These are phyloP conservation scores for Filosporella fistucella DNA, from an alignment of 495 filamentous ascomycete species.

Conservation along the genomic window DNA sequence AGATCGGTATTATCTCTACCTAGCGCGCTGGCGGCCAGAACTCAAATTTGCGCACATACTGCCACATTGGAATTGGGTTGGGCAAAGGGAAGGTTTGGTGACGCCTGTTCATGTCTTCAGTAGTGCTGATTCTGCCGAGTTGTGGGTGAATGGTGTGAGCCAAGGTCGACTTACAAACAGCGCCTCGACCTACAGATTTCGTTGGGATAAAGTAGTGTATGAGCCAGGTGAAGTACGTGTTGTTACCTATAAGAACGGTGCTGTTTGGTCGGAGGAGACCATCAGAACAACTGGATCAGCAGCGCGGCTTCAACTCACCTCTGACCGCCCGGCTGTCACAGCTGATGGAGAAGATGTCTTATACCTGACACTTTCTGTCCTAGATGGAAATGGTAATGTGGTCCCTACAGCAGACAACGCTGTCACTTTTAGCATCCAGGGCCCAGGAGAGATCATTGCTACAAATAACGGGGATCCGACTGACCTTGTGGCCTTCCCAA, in stretches of 20 bases:
- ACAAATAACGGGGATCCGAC: conserved; percentile 44
- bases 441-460: conserved; percentile 35
- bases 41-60: conserved; percentile 38
- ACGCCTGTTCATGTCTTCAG: conserved; percentile 46
- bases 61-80: conserved; percentile 47
- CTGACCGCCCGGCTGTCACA: conserved; percentile 31
- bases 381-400: conserved; percentile 31
- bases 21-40: conserved; percentile 38
- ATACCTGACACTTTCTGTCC: conserved; percentile 36
- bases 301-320: conserved; percentile 25
- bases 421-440: conserved; percentile 33
- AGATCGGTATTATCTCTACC: conserved; percentile 43
- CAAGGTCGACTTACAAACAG: conserved; percentile 29
- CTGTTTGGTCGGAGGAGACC: conserved; percentile 33
- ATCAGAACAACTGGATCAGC: conserved; percentile 29
- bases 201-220: conserved; percentile 42
- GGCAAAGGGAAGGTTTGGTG: conserved; percentile 33
- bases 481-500: conserved; percentile 37
- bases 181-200: conserved; percentile 35
- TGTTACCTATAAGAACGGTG: conserved; percentile 36
- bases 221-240: conserved; percentile 36
- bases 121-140: conserved; percentile 39
- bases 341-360: conserved; percentile 37
- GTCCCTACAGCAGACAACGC: conserved; percentile 31
- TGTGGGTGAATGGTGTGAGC: conserved; percentile 42